phyloP scores from a whole-genome alignment of 176 grass and related monocot genomes.

The Alopecurus myosuroides region DNA sequence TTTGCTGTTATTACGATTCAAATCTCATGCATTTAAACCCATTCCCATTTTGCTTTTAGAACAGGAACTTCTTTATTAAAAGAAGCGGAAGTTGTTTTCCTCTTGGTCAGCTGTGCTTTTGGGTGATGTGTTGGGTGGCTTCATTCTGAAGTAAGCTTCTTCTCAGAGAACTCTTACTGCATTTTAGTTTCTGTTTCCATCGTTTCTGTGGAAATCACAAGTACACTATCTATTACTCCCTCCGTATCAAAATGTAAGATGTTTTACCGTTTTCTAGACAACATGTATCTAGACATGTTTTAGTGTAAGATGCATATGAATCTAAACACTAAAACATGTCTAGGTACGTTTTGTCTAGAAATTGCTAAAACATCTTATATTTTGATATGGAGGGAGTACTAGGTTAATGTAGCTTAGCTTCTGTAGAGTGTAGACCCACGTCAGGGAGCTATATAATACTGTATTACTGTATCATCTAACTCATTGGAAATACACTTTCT shows the following conservation, averaged over 20 bases:
- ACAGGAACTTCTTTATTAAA: neutral
- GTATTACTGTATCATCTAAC: neutral
- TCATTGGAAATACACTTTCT: neutral
- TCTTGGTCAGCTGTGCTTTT: neutral
- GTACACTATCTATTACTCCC: neutral
- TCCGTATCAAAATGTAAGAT: too few relatives aligned
- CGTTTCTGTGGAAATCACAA: constrained; percentile 10
- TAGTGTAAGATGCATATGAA: too few relatives aligned
- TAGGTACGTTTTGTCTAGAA: too few relatives aligned
- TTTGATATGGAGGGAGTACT: too few relatives aligned
- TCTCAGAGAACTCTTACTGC: neutral
- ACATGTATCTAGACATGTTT: too few relatives aligned
- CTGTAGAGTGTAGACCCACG: neutral
- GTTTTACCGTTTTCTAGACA: too few relatives aligned
- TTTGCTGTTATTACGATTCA: constrained; percentile 29
- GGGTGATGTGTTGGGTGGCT: constrained; percentile 19
- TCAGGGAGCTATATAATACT: neutral
- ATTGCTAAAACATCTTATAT: too few relatives aligned
- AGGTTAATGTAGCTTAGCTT: neutral
- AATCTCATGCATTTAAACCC: constrained; percentile 22
- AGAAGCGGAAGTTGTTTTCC: constrained; percentile 17
- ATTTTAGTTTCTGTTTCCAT: constrained; percentile 8
- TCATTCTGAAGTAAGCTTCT: constrained; percentile 29
- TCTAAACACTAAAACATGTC: too few relatives aligned
- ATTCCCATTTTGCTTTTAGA: neutral